phyloP scores from a whole-genome alignment of 2,329 filamentous ascomycete genomes.

The Didymella keratinophila region DNA sequence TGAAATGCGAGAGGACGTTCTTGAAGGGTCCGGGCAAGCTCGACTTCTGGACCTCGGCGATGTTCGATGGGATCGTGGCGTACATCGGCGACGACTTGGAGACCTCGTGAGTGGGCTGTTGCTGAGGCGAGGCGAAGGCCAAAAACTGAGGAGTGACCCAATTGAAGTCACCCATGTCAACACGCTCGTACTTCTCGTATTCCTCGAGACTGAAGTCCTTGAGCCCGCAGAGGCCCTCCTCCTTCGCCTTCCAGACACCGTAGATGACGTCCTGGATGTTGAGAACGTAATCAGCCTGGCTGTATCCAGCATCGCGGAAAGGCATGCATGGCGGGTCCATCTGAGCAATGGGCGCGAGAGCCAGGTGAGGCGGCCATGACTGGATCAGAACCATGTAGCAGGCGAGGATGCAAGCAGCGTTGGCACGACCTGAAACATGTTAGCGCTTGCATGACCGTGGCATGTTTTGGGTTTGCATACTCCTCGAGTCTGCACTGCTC shows the following conservation, averaged over 20 bases:
- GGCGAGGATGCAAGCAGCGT: conserved; percentile 91
- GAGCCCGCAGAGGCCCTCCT: conserved; percentile 87
- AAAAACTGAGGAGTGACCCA: conserved; percentile 96
- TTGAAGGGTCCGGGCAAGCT: conserved; percentile 87
- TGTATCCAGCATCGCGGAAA: conserved; percentile 97
- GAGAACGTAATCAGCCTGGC: conserved; percentile 94
- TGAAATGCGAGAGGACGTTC: conserved; percentile 91
- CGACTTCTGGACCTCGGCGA: conserved; percentile 75
- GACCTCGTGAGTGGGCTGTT: conserved; percentile 76
- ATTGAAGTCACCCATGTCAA: conserved; percentile 99
- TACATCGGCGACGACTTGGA: conserved; percentile 76
- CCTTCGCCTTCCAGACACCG: conserved; percentile 98
- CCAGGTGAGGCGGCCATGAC: conserved; percentile 95
- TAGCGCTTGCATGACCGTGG: conserved; percentile 17
- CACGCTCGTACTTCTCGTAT: conserved; percentile 94
- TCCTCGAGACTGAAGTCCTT: conserved; percentile 96
- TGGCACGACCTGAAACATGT: conserved; percentile 73
- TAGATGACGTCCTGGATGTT: conserved; percentile 98
- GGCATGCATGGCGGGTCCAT: conserved; percentile 98
- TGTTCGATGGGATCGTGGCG: conserved; percentile 74
- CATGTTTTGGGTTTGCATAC: conserved; percentile 62
- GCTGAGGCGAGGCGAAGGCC: conserved; percentile 94
- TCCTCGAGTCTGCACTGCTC: conserved; percentile 90
- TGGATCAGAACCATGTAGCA: conserved; percentile 99
- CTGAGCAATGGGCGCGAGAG: conserved; percentile 93